Evolutionary conservation across 768 basidiomycete species (phyloP).

Genomic region (Lactarius indigo): DNA sequence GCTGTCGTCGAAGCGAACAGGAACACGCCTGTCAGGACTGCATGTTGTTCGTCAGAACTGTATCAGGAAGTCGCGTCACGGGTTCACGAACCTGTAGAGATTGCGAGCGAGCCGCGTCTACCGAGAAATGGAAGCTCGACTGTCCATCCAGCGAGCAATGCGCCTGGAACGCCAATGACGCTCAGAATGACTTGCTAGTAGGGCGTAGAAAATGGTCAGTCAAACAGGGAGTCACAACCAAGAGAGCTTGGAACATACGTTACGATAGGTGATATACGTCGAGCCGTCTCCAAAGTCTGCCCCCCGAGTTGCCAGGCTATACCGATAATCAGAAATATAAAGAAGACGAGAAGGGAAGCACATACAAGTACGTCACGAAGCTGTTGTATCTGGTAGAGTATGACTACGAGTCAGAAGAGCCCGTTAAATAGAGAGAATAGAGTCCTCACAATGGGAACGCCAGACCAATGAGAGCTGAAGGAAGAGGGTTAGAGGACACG

Average conservation of each 20-base stretch:
- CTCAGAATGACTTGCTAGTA: constrained; percentile 52
- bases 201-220: background rate
- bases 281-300: constrained; percentile 68
- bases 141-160: constrained; percentile 50
- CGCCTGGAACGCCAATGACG: constrained; percentile 55
- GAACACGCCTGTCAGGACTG: constrained; percentile 53
- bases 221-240: background rate
- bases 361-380: constrained; percentile 53
- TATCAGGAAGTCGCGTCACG: constrained; percentile 22
- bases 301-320: constrained; percentile 61
- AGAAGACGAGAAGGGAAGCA: background rate
- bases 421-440: background rate
- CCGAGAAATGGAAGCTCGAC: constrained; percentile 51
- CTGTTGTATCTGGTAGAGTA: constrained; percentile 41
- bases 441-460: constrained; percentile 61
- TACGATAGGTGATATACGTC: constrained; percentile 69
- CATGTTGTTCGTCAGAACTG: background rate
- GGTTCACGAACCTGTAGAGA: constrained; percentile 40
- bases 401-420: background rate
- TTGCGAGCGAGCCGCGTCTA: constrained; percentile 49
- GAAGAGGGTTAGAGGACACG: background rate
- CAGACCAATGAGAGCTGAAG: constrained; percentile 65
- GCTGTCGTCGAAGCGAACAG: constrained; percentile 57
- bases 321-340: background rate
- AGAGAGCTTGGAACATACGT: constrained; percentile 38